Conservation (phyloP, 768 basidiomycete species). For the Amanita muscaria region DNA sequence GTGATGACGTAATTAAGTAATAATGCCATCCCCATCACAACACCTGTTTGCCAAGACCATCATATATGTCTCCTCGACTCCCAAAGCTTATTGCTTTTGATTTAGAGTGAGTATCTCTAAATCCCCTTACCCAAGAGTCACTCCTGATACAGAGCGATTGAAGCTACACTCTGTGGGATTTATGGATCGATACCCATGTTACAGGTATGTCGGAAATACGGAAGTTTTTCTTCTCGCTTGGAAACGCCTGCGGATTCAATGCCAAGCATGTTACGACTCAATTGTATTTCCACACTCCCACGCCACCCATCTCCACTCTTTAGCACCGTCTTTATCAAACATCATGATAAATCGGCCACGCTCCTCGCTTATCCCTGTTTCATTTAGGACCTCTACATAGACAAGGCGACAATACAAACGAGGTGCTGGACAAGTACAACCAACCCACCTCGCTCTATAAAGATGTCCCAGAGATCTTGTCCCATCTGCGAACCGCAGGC, state of each 20-base stretch:
- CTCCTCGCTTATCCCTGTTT: background rate
- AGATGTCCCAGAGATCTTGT: slow-evolving; percentile 69
- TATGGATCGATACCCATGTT: slow-evolving; percentile 82
- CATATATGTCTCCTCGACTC: background rate
- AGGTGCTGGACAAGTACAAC: slow-evolving; percentile 49
- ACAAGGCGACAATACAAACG: slow-evolving; percentile 35
- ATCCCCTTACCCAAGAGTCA: background rate
- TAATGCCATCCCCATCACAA: too few relatives aligned
- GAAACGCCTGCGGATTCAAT: too few relatives aligned
- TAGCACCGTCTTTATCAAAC: too few relatives aligned
- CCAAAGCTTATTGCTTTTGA: slow-evolving; percentile 75
- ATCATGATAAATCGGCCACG: background rate
- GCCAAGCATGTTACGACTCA: background rate
- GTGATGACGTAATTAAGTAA: too few relatives aligned
- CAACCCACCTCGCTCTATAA: slow-evolving; percentile 60
- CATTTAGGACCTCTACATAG: slow-evolving; percentile 42
- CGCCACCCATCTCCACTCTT: too few relatives aligned
- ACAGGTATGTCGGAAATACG: slow-evolving; percentile 27
- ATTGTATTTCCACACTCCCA: background rate
- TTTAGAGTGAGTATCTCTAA: slow-evolving; percentile 46
- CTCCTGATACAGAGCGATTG: too few relatives aligned
- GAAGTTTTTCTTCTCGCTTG: too few relatives aligned
- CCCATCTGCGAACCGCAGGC: slow-evolving; percentile 38
- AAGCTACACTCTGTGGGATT: slow-evolving; percentile 83
- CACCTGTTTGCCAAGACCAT: background rate